These are phyloP conservation scores for Hymenoscyphus scutula DNA, from an alignment of 2,329 filamentous ascomycete genomes.

Conservation along the genomic window DNA sequence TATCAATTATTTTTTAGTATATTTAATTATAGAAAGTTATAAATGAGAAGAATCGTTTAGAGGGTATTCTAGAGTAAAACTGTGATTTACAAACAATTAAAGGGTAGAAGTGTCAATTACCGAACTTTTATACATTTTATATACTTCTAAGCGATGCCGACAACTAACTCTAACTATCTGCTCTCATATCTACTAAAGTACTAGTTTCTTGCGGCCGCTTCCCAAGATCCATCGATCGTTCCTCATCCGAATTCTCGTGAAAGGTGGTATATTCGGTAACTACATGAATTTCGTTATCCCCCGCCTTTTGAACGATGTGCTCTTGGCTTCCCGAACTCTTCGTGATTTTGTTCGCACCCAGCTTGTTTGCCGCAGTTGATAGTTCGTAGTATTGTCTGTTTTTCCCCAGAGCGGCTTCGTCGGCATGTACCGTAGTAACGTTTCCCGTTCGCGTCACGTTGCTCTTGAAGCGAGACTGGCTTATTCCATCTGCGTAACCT, in stretches of 20 bases:
- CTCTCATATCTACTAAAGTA: background rate
- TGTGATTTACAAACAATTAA: too few species aligned
- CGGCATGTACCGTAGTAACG: background rate
- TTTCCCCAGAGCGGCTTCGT: background rate
- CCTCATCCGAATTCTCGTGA: background rate
- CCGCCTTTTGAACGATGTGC: background rate
- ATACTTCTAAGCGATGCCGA: too few species aligned
- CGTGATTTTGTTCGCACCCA: background rate
- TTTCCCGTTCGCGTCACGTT: background rate
- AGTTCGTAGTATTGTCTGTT: slow-evolving; percentile 3
- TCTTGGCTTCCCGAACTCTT: background rate
- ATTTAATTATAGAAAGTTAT: too few species aligned
- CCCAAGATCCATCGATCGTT: background rate
- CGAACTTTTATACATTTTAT: too few species aligned
- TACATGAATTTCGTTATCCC: slow-evolving; percentile 1
- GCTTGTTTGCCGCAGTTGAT: background rate
- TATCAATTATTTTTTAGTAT: too few species aligned
- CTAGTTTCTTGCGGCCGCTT: background rate
- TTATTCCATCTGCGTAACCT: background rate
- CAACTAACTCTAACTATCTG: too few species aligned
- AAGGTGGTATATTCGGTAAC: background rate
- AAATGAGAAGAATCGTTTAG: too few species aligned
- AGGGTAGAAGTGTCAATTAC: too few species aligned
- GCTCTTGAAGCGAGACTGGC: background rate
- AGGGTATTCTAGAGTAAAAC: too few species aligned